These are phyloP conservation scores for Globisporangium megalacanthum DNA, from an alignment of 352 stramenopile species.

Conservation along the genomic window DNA sequence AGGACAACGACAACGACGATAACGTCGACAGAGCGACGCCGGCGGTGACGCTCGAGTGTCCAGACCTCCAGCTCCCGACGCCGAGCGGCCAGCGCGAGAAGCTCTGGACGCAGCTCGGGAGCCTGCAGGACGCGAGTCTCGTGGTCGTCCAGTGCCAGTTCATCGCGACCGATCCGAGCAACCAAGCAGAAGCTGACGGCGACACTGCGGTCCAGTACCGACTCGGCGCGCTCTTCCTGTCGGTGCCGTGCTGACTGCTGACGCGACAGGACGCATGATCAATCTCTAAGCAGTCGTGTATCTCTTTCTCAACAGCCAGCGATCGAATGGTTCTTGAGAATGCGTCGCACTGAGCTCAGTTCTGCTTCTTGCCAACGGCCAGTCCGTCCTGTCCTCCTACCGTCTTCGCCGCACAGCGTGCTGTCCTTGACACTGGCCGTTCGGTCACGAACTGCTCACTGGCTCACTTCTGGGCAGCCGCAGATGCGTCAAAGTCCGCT, in stretches of 20 bases:
- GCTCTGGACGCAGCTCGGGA: slow-evolving; percentile 73
- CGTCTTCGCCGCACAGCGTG: too few relatives aligned
- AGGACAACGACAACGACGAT: slow-evolving; percentile 1
- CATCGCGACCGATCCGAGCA: slow-evolving; percentile 22
- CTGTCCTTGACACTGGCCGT: not conserved
- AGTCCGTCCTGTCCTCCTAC: too few relatives aligned
- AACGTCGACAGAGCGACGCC: not conserved
- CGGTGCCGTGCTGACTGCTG: slow-evolving; percentile 34
- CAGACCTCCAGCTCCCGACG: slow-evolving; percentile 36
- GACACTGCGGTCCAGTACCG: slow-evolving; percentile 11
- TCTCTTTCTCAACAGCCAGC: too few relatives aligned
- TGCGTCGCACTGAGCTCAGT: too few relatives aligned
- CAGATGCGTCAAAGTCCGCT: slow-evolving; percentile 34
- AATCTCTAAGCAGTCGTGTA: not conserved
- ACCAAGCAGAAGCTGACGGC: slow-evolving; percentile 11
- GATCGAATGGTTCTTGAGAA: too few relatives aligned
- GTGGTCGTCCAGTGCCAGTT: slow-evolving; percentile 78
- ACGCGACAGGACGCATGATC: not conserved
- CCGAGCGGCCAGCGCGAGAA: slow-evolving; percentile 19
- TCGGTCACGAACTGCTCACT: too few relatives aligned
- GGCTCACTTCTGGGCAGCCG: too few relatives aligned
- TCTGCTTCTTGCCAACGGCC: too few relatives aligned
- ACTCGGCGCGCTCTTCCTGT: slow-evolving; percentile 57
- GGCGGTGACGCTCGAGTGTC: slow-evolving; percentile 25
- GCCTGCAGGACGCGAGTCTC: slow-evolving; percentile 49